phyloP scores from a whole-genome alignment of 371 early-diverging fungal genomes.

The Umbelopsis sp. region DNA sequence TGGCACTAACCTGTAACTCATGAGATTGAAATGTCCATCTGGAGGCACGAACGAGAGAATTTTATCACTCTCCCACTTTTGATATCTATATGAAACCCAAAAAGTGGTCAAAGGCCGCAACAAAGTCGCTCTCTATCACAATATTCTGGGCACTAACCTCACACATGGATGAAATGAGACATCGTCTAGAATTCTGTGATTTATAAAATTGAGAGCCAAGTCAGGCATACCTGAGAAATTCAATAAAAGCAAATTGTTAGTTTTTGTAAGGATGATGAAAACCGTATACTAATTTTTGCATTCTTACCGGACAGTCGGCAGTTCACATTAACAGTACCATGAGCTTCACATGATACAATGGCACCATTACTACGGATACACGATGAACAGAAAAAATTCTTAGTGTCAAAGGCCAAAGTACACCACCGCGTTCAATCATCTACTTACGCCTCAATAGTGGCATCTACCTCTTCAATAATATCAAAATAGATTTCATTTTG shows the following conservation, averaged over 20 bases:
- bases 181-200: conserved; percentile 78
- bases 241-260: not conserved
- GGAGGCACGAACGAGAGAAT: conserved; percentile 92
- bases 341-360: conserved; percentile 76
- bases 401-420: not conserved
- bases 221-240: conserved; percentile 80
- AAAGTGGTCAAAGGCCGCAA: too few species aligned
- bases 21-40: conserved; percentile 88
- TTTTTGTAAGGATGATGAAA: not conserved
- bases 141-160: conserved; percentile 36
- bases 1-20: conserved; percentile 71
- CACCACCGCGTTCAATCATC: not conserved
- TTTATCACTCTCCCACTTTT: conserved; percentile 81
- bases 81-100: conserved; percentile 35
- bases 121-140: not conserved
- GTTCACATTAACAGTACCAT: conserved; percentile 79
- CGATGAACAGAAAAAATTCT: not conserved
- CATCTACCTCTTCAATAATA: conserved; percentile 87
- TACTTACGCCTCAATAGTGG: conserved; percentile 75
- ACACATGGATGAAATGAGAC: conserved; percentile 92
- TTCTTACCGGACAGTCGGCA: conserved; percentile 74
- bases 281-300: not conserved
- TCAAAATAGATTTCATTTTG: conserved; percentile 95
- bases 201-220: conserved; percentile 73
- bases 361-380: conserved; percentile 60